Evolutionary conservation across 2,329 filamentous ascomycete genomes (phyloP).

Genomic region (Fusarium sp.): DNA sequence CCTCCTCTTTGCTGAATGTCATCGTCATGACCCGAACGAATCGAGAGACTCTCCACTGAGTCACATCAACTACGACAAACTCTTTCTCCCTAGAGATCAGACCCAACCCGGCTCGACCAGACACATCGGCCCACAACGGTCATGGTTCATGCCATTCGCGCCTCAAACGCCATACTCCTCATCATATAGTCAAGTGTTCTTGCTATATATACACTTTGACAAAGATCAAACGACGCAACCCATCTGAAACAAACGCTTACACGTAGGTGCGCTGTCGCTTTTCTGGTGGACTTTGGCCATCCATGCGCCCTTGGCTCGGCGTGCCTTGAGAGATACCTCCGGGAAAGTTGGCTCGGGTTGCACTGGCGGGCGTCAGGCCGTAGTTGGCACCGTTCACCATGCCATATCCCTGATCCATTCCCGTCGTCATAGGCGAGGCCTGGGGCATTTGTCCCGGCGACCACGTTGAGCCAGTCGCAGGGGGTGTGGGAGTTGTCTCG

Average conservation of each 20-base stretch:
- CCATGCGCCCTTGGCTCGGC: conserved; percentile 44
- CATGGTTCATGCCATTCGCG: conserved; percentile 21
- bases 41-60: conserved; percentile 25
- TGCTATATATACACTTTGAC: conserved; percentile 21
- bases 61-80: conserved; percentile 28
- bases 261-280: conserved; percentile 58
- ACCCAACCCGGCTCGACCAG: not conserved
- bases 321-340: conserved; percentile 36
- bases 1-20: conserved; percentile 19
- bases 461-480: conserved; percentile 57
- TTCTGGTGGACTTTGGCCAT: conserved; percentile 57
- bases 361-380: conserved; percentile 46
- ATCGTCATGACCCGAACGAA: conserved; percentile 25
- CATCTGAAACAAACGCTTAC: conserved; percentile 15
- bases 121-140: conserved; percentile 12
- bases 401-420: conserved; percentile 57
- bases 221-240: conserved; percentile 15
- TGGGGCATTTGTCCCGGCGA: conserved; percentile 62
- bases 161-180: conserved; percentile 42
- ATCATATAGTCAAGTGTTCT: conserved; percentile 21
- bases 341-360: conserved; percentile 44
- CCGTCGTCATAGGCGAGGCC: conserved; percentile 53
- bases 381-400: conserved; percentile 55
- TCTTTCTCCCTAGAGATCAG: conserved; percentile 1
- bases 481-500: conserved; percentile 63